Evolutionary conservation across 306 rosid species (phyloP), one percentile per base, ranked within the genome.

Genomic region (Fagus sylvatica): DNA sequence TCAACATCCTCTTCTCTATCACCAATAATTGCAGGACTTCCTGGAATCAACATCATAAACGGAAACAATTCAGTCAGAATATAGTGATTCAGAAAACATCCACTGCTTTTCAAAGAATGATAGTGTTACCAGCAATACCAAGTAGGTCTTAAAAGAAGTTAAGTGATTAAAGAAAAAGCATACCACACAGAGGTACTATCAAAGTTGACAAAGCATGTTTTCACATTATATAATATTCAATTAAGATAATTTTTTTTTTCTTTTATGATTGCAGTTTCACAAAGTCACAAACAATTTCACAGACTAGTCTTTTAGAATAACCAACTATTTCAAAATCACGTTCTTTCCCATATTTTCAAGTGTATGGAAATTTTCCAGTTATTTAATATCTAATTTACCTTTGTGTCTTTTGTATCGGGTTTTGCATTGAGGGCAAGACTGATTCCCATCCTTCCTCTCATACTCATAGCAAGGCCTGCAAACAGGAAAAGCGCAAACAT

Each of bases 381-480:
- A 73, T 17, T 22, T 39, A 53, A 13, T 3, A 32, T 56, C 67
- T 36, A 2, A 74, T 76, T 17, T 59, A 94, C 98, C 98, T 89
- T 88, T 92, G 83, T 81, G 97, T 81, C 91, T 89, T 81, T 84
- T 92, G 84, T 94, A 94, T 79, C 87, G 85, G 77, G 97, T 92
- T 83, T 94, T 94, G 85, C 98, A 94, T 76, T 94, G 97, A 22
- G 98, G 97, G 69, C 98, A 94, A 69, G 98, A 92, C 84, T 90
- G 94, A 72, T 90, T 94, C 64, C 98, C 98, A 83, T 94, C 97
- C 86, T 94, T 94, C 88, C 98, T 87, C 82, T 94, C 98, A 42
- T 94, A 94, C 85, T 94, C 98, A 75, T 94, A 94, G 82, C 98
- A 94, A 0, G 97, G 89, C 80, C 98, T 81, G 83, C 98, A 94